Percentiles rank a stretch among this genome's conserved stretches.
Conservation (phyloP, 345 rosid species). For the Linum usitatissimum region DNA sequence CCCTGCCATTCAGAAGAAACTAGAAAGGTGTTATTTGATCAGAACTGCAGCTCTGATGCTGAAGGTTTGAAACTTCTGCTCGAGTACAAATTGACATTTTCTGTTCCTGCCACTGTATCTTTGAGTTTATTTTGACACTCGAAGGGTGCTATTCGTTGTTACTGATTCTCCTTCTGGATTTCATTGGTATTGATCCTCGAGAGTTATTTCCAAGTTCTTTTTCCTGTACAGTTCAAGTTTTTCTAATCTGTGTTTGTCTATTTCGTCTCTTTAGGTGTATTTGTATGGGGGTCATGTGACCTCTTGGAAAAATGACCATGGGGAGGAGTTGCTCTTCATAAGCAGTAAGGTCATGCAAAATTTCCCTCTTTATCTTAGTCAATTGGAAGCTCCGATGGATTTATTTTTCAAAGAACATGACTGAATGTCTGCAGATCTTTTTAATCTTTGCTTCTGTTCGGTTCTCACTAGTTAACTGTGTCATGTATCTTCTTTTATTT, state of each 20-base stretch:
- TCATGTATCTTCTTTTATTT: not conserved
- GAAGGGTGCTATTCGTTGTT: not conserved
- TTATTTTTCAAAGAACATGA: not conserved
- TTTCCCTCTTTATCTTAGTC: not conserved
- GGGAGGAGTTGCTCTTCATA: conserved; percentile 74
- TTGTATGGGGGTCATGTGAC: conserved; percentile 84
- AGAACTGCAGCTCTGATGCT: not conserved
- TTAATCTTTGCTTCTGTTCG: not conserved
- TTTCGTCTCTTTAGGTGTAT: conserved; percentile 46
- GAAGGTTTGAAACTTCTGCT: not conserved
- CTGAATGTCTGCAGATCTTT: not conserved
- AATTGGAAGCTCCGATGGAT: not conserved
- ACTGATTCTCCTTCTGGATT: not conserved
- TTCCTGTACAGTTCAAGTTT: not conserved
- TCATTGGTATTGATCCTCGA: not conserved
- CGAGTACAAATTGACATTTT: not conserved
- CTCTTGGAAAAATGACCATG: conserved; percentile 87
- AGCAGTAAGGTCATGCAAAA: conserved; percentile 50
- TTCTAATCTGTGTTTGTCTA: not conserved
- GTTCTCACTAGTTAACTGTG: not conserved
- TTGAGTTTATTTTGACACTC: not conserved
- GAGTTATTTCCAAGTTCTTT: not conserved
- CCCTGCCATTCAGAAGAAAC: not conserved
- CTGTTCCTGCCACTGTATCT: not conserved
- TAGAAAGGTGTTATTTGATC: not conserved